Percentiles rank a stretch among this genome's conserved stretches.
phyloP scores from a whole-genome alignment of 768 basidiomycete species.

The Rhizopogon salebrosus region DNA sequence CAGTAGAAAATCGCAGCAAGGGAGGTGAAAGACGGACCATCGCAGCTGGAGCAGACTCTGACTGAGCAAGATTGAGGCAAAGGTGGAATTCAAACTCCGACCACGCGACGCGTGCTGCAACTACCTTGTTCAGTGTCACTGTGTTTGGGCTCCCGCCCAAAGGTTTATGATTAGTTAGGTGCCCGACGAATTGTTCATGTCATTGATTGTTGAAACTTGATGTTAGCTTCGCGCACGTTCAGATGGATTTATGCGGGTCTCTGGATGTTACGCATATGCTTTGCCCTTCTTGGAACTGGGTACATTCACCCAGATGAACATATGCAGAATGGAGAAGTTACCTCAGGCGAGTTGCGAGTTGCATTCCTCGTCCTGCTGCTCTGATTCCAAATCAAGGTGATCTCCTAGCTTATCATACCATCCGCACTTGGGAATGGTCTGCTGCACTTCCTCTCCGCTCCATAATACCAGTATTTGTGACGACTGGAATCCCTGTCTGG shows the following conservation, averaged over 20 bases:
- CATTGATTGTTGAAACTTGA: background rate
- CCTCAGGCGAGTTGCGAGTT: constrained; percentile 23
- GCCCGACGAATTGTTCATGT: background rate
- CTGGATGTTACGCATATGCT: constrained; percentile 23
- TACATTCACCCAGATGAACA: constrained; percentile 40
- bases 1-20: constrained; percentile 10
- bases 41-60: background rate
- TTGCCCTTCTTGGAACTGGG: constrained; percentile 29
- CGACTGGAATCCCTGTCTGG: constrained; percentile 29
- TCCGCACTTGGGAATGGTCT: constrained; percentile 35
- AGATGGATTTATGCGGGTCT: constrained; percentile 16
- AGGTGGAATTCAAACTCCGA: constrained; percentile 26
- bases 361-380: background rate
- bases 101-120: background rate
- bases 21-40: constrained; percentile 21
- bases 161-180: background rate
- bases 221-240: constrained; percentile 13
- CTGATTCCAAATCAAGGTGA: constrained; percentile 17
- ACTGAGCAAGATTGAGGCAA: constrained; percentile 4
- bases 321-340: constrained; percentile 36
- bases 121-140: background rate
- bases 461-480: constrained; percentile 25
- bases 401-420: constrained; percentile 21
- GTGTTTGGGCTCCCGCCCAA: background rate
- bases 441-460: constrained; percentile 31